Percentiles rank a stretch among this genome's conserved stretches.
Conservation (phyloP, 345 rosid genomes). For the Euphorbia lathyris region DNA sequence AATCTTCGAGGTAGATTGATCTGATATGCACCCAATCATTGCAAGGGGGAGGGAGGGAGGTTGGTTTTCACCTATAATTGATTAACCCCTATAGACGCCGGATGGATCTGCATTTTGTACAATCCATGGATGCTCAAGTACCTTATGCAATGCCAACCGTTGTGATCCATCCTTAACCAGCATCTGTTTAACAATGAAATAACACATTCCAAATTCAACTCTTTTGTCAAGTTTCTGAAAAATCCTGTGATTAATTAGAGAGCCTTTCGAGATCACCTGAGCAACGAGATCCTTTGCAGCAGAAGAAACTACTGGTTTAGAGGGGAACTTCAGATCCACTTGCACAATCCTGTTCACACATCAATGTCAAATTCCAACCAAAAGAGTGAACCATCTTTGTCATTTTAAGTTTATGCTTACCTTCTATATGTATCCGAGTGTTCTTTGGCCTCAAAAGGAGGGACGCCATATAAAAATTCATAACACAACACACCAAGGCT, state of each 20-base stretch:
- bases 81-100: slow-evolving; percentile 64
- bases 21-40: slow-evolving; percentile 2
- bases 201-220: too few relatives aligned
- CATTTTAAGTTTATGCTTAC: slow-evolving; percentile 24
- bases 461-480: slow-evolving; percentile 85
- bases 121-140: slow-evolving; percentile 97
- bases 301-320: slow-evolving; percentile 82
- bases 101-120: slow-evolving; percentile 91
- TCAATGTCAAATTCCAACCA: too few relatives aligned
- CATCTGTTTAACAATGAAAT: slow-evolving; percentile 47
- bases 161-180: slow-evolving; percentile 81
- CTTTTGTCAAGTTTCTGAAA: background rate
- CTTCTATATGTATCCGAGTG: slow-evolving; percentile 95
- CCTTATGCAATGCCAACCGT: slow-evolving; percentile 82
- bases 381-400: too few relatives aligned
- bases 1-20: too few relatives aligned
- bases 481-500: slow-evolving; percentile 95
- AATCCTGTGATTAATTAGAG: background rate
- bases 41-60: background rate
- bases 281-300: slow-evolving; percentile 86
- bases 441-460: slow-evolving; percentile 90
- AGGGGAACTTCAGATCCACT: slow-evolving; percentile 91
- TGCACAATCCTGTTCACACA: slow-evolving; percentile 70
- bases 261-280: slow-evolving; percentile 46
- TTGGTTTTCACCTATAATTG: background rate